phyloP scores from a whole-genome alignment of 768 basidiomycete genomes.

The Podaxis mareebaensis region DNA sequence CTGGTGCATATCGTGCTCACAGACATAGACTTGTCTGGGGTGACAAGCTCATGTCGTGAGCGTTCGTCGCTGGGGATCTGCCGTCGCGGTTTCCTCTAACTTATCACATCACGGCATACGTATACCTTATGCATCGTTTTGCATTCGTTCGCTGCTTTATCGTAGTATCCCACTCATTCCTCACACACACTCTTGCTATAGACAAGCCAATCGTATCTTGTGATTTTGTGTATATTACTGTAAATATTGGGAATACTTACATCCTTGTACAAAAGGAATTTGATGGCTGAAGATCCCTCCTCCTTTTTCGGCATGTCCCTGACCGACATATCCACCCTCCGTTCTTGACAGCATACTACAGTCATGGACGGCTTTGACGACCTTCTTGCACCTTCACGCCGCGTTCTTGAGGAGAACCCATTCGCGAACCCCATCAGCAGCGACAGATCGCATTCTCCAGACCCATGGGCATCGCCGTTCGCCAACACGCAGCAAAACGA shows the following conservation, averaged over 20 bases:
- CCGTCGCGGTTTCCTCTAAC: neutral
- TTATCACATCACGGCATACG: constrained; percentile 5
- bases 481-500: constrained; percentile 34
- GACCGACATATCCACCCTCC: neutral
- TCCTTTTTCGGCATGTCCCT: constrained; percentile 11
- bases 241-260: neutral
- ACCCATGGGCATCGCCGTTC: constrained; percentile 74
- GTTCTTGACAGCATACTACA: neutral
- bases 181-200: neutral
- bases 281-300: neutral
- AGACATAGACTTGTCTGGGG: constrained; percentile 79
- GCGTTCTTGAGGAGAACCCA: constrained; percentile 70
- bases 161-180: neutral
- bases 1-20: constrained; percentile 73
- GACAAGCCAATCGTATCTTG: constrained; percentile 1
- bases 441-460: constrained; percentile 61
- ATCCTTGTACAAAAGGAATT: neutral
- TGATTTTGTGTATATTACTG: neutral
- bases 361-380: constrained; percentile 81
- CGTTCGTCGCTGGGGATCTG: neutral
- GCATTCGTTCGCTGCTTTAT: neutral
- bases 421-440: constrained; percentile 74
- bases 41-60: constrained; percentile 71
- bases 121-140: constrained; percentile 1
- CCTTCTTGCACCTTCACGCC: constrained; percentile 60